Conservation (phyloP, 164 flowering plant species). For the Sedum album region DNA sequence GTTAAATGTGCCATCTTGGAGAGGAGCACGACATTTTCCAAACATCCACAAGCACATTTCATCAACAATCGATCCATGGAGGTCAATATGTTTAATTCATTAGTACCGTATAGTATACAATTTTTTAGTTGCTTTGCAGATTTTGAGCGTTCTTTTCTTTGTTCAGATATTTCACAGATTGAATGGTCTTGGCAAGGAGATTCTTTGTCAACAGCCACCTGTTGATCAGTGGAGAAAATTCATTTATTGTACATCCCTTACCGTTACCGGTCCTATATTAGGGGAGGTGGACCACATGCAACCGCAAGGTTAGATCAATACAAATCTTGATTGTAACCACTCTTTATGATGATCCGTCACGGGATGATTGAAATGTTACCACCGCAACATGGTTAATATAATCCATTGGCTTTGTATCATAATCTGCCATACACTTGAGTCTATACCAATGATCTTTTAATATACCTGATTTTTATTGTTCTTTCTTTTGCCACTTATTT, state of each 20-base stretch:
- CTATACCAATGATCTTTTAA: neutral
- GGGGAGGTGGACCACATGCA: conserved; percentile 91
- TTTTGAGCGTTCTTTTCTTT: conserved; percentile 11
- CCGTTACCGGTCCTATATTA: conserved; percentile 63
- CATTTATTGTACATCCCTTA: conserved; percentile 79
- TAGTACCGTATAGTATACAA: neutral
- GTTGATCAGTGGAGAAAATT: conserved; percentile 90
- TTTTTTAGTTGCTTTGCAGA: neutral
- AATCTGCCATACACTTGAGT: neutral
- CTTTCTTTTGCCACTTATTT: conserved; percentile 7
- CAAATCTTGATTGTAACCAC: neutral
- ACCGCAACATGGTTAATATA: neutral
- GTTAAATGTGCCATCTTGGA: conserved; percentile 76
- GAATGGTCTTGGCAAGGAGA: conserved; percentile 78
- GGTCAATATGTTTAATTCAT: conserved; percentile 31
- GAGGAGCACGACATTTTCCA: conserved; percentile 55
- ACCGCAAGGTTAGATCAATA: conserved; percentile 58
- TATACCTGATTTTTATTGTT: neutral
- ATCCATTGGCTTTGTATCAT: neutral
- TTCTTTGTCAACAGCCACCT: conserved; percentile 67
- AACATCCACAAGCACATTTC: conserved; percentile 95
- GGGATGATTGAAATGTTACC: neutral
- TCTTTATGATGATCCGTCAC: neutral
- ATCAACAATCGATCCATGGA: conserved; percentile 96
- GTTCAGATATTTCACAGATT: conserved; percentile 71